Conservation (phyloP, 1,139 yeast species). For the Kluyveromyces marxianus region DNA sequence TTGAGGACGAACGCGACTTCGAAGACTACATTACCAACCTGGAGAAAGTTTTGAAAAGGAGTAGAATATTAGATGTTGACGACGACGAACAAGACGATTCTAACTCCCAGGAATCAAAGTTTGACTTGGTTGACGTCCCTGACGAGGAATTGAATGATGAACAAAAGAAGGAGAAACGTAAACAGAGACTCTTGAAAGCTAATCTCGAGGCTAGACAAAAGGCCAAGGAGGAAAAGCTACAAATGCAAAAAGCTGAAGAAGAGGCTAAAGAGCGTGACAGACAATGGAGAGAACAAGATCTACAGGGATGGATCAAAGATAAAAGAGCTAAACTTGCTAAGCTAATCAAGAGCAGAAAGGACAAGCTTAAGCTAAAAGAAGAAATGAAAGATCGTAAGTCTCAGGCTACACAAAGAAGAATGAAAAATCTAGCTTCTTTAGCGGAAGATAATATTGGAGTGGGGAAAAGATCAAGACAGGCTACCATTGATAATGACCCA, state of each 20-base stretch:
- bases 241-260: slow-evolving; percentile 41
- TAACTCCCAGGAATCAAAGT: slow-evolving; percentile 42
- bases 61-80: slow-evolving; percentile 59
- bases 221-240: slow-evolving; percentile 72
- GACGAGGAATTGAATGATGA: slow-evolving; percentile 78
- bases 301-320: slow-evolving; percentile 70
- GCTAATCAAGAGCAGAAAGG: slow-evolving; percentile 53
- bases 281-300: slow-evolving; percentile 70
- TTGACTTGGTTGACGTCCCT: slow-evolving; percentile 77
- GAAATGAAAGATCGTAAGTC: slow-evolving; percentile 87
- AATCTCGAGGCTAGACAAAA: slow-evolving; percentile 83
- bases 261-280: slow-evolving; percentile 53
- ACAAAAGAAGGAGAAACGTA: slow-evolving; percentile 77
- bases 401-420: slow-evolving; percentile 82
- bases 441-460: slow-evolving; percentile 57
- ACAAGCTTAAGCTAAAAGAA: slow-evolving; percentile 60
- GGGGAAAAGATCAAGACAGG: slow-evolving; percentile 44
- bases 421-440: slow-evolving; percentile 84
- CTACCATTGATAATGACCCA: slow-evolving; percentile 81
- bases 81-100: slow-evolving; percentile 40
- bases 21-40: slow-evolving; percentile 58
- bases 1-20: slow-evolving; percentile 66
- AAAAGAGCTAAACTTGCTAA: slow-evolving; percentile 56
- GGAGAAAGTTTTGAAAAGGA: slow-evolving; percentile 61
- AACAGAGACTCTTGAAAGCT: slow-evolving; percentile 75